These are phyloP conservation scores for Drechslerella coelobrocha DNA, from an alignment of 2,329 filamentous ascomycete species.

Conservation along the genomic window DNA sequence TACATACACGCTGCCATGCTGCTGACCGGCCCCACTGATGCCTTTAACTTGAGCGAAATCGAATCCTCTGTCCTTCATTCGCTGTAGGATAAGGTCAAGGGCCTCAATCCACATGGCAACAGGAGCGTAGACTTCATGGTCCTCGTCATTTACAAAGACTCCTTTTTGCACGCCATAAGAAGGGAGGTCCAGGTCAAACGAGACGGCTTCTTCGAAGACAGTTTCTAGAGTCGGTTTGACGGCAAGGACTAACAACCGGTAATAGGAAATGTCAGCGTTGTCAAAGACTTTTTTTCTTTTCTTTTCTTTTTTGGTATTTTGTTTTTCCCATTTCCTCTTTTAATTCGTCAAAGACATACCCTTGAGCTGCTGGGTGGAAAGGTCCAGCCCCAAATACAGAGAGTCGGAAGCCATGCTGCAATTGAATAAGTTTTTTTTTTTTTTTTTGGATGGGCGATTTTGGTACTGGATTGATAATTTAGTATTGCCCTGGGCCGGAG, in stretches of 20 bases:
- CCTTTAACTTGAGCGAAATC: constrained; percentile 78
- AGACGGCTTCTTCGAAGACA: constrained; percentile 84
- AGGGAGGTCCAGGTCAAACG: constrained; percentile 85
- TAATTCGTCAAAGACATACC: constrained; percentile 67
- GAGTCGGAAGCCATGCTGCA: constrained; percentile 61
- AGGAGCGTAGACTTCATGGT: constrained; percentile 89
- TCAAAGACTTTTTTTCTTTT: not conserved
- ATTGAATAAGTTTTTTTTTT: not conserved
- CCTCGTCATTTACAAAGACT: constrained; percentile 78
- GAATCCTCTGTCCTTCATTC: constrained; percentile 72
- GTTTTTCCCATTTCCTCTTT: too few species aligned
- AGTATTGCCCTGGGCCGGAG: too few species aligned
- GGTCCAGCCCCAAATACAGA: constrained; percentile 89
- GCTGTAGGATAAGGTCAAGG: constrained; percentile 79
- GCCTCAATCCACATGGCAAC: constrained; percentile 95
- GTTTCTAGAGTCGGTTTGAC: constrained; percentile 83
- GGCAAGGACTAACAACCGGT: constrained; percentile 69
- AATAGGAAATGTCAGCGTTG: constrained; percentile 17
- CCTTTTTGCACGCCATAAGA: constrained; percentile 86
- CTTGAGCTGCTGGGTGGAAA: constrained; percentile 96
- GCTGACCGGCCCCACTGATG: constrained; percentile 90
- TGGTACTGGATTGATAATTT: too few species aligned
- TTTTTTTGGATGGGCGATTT: too few species aligned
- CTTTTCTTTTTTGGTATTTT: too few species aligned
- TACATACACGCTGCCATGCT: constrained; percentile 86